A percentile compares a stretch with the other conserved stretches of the same genome.
These are phyloP conservation scores for Talaromyces thailandensis DNA, from an alignment of 495 filamentous ascomycete species.

Conservation along the genomic window DNA sequence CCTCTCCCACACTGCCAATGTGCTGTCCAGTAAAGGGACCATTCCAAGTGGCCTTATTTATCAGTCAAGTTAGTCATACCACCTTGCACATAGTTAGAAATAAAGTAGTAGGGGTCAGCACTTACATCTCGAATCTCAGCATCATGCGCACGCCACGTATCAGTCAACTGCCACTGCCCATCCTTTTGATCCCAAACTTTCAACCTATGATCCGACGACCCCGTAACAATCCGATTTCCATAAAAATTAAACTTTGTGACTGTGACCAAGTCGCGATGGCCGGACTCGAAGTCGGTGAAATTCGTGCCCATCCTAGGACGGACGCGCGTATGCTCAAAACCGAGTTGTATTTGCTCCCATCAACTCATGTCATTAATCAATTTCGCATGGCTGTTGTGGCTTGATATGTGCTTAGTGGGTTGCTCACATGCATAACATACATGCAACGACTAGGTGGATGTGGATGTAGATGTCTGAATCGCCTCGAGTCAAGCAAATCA, in stretches of 20 bases:
- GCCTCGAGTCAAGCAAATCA: background rate
- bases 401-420: background rate
- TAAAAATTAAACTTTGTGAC: conserved; percentile 60
- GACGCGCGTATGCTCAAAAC: background rate
- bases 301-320: conserved; percentile 29
- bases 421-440: background rate
- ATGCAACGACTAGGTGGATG: background rate
- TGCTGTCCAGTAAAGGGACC: conserved; percentile 53
- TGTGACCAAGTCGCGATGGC: conserved; percentile 46
- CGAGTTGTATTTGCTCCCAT: conserved; percentile 1
- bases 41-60: conserved; percentile 67
- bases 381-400: background rate
- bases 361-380: background rate
- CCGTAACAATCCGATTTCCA: conserved; percentile 83
- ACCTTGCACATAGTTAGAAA: background rate
- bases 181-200: conserved; percentile 84
- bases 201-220: conserved; percentile 86
- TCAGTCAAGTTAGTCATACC: background rate
- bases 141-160: conserved; percentile 86
- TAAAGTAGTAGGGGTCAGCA: background rate
- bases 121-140: conserved; percentile 84
- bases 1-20: conserved; percentile 66
- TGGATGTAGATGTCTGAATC: background rate
- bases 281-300: conserved; percentile 59
- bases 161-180: conserved; percentile 67